A percentile compares a stretch with the other conserved stretches of the same genome.
Conservation (phyloP, 768 basidiomycete species). For the Phaeotremella fagi region DNA sequence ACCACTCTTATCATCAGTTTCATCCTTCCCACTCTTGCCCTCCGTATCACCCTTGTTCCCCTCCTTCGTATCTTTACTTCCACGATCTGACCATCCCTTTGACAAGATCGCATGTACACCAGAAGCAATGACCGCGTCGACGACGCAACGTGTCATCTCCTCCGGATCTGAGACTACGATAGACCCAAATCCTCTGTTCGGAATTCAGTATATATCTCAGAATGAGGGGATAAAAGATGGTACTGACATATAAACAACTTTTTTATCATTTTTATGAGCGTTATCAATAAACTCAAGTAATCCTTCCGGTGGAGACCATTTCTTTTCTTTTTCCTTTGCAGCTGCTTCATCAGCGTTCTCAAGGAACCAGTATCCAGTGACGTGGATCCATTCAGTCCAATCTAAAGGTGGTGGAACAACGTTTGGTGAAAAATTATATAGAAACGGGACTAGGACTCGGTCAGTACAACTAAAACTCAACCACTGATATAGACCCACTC, state of each 20-base stretch:
- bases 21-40: conserved; percentile 46
- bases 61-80: conserved; percentile 47
- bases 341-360: conserved; percentile 80
- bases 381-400: conserved; percentile 97
- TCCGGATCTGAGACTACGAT: conserved; percentile 94
- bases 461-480: background rate
- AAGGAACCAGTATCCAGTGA: conserved; percentile 91
- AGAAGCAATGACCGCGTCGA: conserved; percentile 79
- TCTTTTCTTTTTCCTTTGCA: conserved; percentile 57
- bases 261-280: conserved; percentile 70
- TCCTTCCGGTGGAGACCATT: conserved; percentile 77
- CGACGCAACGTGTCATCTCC: conserved; percentile 82
- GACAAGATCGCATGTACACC: conserved; percentile 90
- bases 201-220: background rate
- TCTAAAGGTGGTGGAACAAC: conserved; percentile 90
- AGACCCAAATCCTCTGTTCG: conserved; percentile 71
- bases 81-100: conserved; percentile 95
- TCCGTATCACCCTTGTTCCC: conserved; percentile 51
- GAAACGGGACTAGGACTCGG: conserved; percentile 66
- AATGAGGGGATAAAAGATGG: background rate
- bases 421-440: conserved; percentile 93
- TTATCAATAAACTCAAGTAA: conserved; percentile 75
- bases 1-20: conserved; percentile 53
- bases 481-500: conserved; percentile 17
- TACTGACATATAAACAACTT: conserved; percentile 76